Evolutionary conservation across 371 early-diverging fungal genomes (phyloP), one percentile per base, ranked within the genome.

Genomic region (Batkoa obscura): DNA sequence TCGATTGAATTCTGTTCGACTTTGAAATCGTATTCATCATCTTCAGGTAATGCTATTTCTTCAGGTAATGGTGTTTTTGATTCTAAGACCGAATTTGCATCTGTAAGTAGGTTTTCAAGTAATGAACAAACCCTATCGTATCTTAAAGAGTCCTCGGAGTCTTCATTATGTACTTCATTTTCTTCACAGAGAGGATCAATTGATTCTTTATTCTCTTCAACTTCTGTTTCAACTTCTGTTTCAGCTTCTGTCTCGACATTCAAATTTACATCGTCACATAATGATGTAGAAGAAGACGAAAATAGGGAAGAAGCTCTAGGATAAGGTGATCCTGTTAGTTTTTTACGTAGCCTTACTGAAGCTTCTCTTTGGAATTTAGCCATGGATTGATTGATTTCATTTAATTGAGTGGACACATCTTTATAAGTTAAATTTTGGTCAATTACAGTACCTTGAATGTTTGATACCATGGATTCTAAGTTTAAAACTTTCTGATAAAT

Each of bases 311-410:
- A 23, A 32, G 48, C 23, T 15, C 48, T 15, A 47, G 48, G 31
- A 15, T 42, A 15, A 6, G 31, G 48, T 15, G 15, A 15, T 15
- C 12, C 12, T 9, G 53, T 38, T 6, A 55, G 5, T 34, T 43
- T 41, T 35, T 55, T 41, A 31, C 56, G 42, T 9, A 55, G n/a
- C 13, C 56, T 43, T 13, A 55, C n/a, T n/a, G 43, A 42, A 8
- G 56, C 56, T 43, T 55, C 56, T 34, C 46, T 43, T 33, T 55
- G 56, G 33, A 55, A 55, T 31, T 35, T 43, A 8, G 23, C 31
- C 56, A 55, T 55, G 13, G 46, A n/a, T 3, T 55, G 46, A 33
- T 55, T 55, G 4, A 55, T 55, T 34, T 55, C 56, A 17, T 55
- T 55, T 12, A 55, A 36, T n/a, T 55, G 56, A 23, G 31, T 4